Conservation (phyloP, 352 stramenopile species). For the Phytophthora crassamura region DNA sequence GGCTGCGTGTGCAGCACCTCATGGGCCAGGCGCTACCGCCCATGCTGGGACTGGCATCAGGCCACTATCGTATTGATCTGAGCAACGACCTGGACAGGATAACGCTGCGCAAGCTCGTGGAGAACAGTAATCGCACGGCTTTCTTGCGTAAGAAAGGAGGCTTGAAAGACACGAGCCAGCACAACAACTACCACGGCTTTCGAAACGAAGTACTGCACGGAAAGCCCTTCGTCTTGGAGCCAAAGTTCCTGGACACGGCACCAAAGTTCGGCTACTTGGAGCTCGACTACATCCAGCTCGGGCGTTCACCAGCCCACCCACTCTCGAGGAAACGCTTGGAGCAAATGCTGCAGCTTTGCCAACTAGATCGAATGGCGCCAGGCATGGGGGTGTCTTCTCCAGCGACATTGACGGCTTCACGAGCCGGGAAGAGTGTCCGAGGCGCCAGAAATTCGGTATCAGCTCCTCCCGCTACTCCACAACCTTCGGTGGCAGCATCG, state of each 20-base stretch:
- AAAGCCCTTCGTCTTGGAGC: constrained; percentile 62
- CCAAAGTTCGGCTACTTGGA: constrained; percentile 78
- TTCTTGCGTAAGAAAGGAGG: constrained; percentile 74
- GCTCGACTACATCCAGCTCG: constrained; percentile 81
- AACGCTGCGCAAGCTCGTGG: constrained; percentile 74
- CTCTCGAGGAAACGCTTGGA: constrained; percentile 73
- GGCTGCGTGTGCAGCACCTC: constrained; percentile 70
- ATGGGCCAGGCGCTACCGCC: constrained; percentile 66
- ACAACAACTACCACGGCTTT: constrained; percentile 78
- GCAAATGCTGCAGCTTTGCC: constrained; percentile 66
- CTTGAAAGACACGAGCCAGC: constrained; percentile 77
- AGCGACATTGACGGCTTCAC: neutral
- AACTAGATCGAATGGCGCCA: constrained; percentile 57
- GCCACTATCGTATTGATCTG: constrained; percentile 77
- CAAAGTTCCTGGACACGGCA: constrained; percentile 66
- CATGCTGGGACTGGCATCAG: constrained; percentile 65
- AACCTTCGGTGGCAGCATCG: too few relatives aligned
- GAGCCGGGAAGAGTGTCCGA: constrained; percentile 1
- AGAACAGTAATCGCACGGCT: constrained; percentile 80
- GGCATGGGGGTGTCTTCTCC: constrained; percentile 35
- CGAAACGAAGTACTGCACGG: constrained; percentile 78
- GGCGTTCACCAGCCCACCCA: constrained; percentile 35
- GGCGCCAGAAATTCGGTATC: constrained; percentile 11
- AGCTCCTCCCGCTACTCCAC: neutral
- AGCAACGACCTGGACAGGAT: constrained; percentile 69